These are phyloP conservation scores for Lentinula novae-zelandiae DNA, from an alignment of 1,284 basidiomycete species.

Conservation along the genomic window DNA sequence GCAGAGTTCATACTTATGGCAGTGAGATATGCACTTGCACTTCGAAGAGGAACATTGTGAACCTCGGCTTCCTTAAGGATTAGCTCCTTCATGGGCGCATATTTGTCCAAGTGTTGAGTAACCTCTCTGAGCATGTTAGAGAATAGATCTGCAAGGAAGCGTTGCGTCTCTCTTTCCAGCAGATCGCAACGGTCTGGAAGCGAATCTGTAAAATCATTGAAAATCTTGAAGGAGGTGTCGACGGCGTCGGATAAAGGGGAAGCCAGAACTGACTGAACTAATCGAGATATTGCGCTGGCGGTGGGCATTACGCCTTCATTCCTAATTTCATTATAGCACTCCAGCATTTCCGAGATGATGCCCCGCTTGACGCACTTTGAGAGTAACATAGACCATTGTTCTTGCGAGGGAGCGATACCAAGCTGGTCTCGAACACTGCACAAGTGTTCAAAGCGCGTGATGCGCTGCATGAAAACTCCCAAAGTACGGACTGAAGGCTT, in stretches of 20 bases:
- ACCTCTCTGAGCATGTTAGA: slow-evolving; percentile 52
- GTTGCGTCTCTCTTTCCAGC: slow-evolving; percentile 14
- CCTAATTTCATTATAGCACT: slow-evolving; percentile 44
- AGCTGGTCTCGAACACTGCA: slow-evolving; percentile 38
- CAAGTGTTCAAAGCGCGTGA: slow-evolving; percentile 37
- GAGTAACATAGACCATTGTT: slow-evolving; percentile 52
- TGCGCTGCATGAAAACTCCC: slow-evolving; percentile 31
- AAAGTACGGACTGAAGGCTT: slow-evolving; percentile 30
- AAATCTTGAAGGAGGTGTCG: slow-evolving; percentile 48
- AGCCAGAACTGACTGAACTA: slow-evolving; percentile 50
- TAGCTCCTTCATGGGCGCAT: slow-evolving; percentile 42
- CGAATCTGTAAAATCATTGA: slow-evolving; percentile 32
- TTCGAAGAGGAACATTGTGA: slow-evolving; percentile 32
- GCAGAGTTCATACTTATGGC: slow-evolving; percentile 59
- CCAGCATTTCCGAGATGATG: slow-evolving; percentile 35
- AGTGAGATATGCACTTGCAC: slow-evolving; percentile 46
- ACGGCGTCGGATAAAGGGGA: slow-evolving; percentile 37
- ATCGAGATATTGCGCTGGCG: slow-evolving; percentile 43
- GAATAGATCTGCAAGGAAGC: slow-evolving; percentile 49
- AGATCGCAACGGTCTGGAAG: not conserved
- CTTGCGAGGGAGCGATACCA: slow-evolving; percentile 31
- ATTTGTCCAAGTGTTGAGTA: slow-evolving; percentile 44
- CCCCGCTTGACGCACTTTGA: slow-evolving; percentile 38
- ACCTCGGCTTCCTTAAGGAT: slow-evolving; percentile 57
- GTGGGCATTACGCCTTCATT: slow-evolving; percentile 41